A percentile compares a stretch with the other conserved stretches of the same genome.
These are phyloP conservation scores for Cystoderma amianthinum DNA, from an alignment of 768 basidiomycete species.

Conservation along the genomic window DNA sequence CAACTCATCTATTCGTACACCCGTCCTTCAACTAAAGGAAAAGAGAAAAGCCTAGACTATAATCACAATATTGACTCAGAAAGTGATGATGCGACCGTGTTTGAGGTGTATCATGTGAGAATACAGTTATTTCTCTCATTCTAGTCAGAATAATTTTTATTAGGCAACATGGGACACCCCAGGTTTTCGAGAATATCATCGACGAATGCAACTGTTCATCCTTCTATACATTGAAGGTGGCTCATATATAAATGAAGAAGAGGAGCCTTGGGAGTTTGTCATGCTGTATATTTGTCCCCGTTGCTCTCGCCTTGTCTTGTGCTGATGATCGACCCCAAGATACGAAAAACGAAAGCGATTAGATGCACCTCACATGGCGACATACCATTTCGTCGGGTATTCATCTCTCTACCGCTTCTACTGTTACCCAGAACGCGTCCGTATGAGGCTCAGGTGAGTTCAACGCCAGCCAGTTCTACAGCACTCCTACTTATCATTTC, in stretches of 20 bases:
- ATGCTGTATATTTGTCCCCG: slow-evolving; percentile 57
- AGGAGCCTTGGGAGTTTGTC: slow-evolving; percentile 91
- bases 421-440: slow-evolving; percentile 86
- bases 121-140: slow-evolving; percentile 1
- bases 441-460: slow-evolving; percentile 77
- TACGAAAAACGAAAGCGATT: slow-evolving; percentile 78
- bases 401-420: slow-evolving; percentile 94
- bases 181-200: slow-evolving; percentile 88
- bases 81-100: slow-evolving; percentile 60
- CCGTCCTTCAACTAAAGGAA: slow-evolving; percentile 44
- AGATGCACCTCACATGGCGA: slow-evolving; percentile 35
- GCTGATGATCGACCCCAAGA: slow-evolving; percentile 27
- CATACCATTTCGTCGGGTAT: slow-evolving; percentile 94
- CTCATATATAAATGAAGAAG: slow-evolving; percentile 90
- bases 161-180: slow-evolving; percentile 81
- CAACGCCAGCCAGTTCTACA: neutral
- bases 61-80: slow-evolving; percentile 33
- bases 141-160: neutral
- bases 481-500: slow-evolving; percentile 1
- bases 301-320: neutral
- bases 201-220: slow-evolving; percentile 91
- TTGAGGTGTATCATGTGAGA: slow-evolving; percentile 87
- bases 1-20: slow-evolving; percentile 72
- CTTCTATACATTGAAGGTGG: slow-evolving; percentile 93
- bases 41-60: slow-evolving; percentile 46